phyloP scores from a whole-genome alignment of 2,329 filamentous ascomycete genomes.

The Paracoccidioides lutzii region DNA sequence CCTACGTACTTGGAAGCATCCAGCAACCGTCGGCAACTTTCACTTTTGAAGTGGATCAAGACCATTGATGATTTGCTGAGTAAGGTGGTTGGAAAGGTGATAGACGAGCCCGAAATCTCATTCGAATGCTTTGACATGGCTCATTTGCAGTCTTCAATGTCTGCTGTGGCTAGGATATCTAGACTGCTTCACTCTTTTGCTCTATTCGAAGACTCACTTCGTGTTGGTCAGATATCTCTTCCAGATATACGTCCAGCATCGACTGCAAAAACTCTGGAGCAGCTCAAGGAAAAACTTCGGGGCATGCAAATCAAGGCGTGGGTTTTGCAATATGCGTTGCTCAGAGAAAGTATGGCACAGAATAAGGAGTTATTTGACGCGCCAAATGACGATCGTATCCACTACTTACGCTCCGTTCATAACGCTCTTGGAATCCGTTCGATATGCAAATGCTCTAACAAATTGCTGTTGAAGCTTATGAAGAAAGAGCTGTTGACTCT shows the following conservation, averaged over 20 bases:
- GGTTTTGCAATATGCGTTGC: slow-evolving; percentile 70
- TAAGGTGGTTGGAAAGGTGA: slow-evolving; percentile 54
- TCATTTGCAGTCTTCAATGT: slow-evolving; percentile 61
- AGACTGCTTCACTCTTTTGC: slow-evolving; percentile 67
- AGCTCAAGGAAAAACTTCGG: slow-evolving; percentile 56
- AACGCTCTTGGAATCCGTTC: slow-evolving; percentile 71
- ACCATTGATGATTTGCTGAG: slow-evolving; percentile 65
- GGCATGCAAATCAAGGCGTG: slow-evolving; percentile 81
- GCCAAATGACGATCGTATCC: slow-evolving; percentile 59
- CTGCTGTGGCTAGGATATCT: slow-evolving; percentile 56
- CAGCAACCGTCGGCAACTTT: slow-evolving; percentile 51
- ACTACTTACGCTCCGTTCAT: slow-evolving; percentile 70
- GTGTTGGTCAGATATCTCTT: slow-evolving; percentile 56
- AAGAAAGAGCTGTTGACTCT: slow-evolving; percentile 71
- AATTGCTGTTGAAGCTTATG: slow-evolving; percentile 78
- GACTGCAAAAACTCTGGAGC: slow-evolving; percentile 28
- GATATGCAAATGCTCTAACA: slow-evolving; percentile 73
- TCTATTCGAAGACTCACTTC: slow-evolving; percentile 74
- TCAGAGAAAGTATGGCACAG: slow-evolving; percentile 62
- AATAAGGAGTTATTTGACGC: slow-evolving; percentile 50
- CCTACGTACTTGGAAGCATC: slow-evolving; percentile 43
- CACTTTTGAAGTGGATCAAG: slow-evolving; percentile 64
- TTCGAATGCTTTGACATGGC: slow-evolving; percentile 77
- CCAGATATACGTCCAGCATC: slow-evolving; percentile 43
- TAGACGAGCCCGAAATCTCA: slow-evolving; percentile 50